Conservation (phyloP, 208 protist genomes). For the Crithidia bombi region DNA sequence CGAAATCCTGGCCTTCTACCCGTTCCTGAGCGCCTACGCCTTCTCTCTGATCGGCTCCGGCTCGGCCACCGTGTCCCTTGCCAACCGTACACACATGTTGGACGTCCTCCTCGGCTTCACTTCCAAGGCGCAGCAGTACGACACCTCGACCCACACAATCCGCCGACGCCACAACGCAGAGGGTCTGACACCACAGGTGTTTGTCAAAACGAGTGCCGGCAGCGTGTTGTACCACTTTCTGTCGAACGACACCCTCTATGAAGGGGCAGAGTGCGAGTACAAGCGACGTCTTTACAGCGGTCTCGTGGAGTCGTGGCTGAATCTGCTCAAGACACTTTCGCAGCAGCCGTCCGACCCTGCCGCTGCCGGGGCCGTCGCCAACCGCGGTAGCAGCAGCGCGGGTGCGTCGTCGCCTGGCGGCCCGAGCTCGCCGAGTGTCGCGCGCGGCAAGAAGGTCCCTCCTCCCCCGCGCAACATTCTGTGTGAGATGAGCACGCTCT, state of each 20-base stretch:
- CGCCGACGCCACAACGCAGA: slow-evolving; percentile 52
- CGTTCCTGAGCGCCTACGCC: slow-evolving; percentile 74
- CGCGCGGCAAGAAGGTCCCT: slow-evolving; percentile 22
- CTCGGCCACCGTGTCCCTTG: slow-evolving; percentile 61
- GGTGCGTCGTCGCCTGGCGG: background rate
- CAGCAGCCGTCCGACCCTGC: slow-evolving; percentile 6
- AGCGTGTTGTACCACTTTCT: slow-evolving; percentile 82
- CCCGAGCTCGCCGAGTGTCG: background rate
- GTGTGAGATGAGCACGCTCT: slow-evolving; percentile 72
- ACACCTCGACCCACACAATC: slow-evolving; percentile 57
- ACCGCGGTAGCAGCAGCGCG: background rate
- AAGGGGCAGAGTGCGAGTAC: slow-evolving; percentile 42
- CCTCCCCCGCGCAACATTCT: slow-evolving; percentile 51
- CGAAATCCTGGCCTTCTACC: slow-evolving; percentile 87
- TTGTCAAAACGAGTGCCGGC: slow-evolving; percentile 57
- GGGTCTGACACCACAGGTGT: slow-evolving; percentile 36
- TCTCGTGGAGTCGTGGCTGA: slow-evolving; percentile 70
- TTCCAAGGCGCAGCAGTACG: slow-evolving; percentile 70
- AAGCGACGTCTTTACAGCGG: slow-evolving; percentile 76
- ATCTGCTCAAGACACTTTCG: slow-evolving; percentile 44
- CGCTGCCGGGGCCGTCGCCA: too few species aligned
- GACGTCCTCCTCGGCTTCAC: slow-evolving; percentile 72
- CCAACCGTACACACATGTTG: slow-evolving; percentile 75
- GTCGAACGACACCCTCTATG: slow-evolving; percentile 83
- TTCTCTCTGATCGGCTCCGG: slow-evolving; percentile 81